Percentiles rank a stretch among this genome's conserved stretches.
Evolutionary conservation across 257 asterid species (phyloP).

Genomic region (Fraxinus pennsylvanica): DNA sequence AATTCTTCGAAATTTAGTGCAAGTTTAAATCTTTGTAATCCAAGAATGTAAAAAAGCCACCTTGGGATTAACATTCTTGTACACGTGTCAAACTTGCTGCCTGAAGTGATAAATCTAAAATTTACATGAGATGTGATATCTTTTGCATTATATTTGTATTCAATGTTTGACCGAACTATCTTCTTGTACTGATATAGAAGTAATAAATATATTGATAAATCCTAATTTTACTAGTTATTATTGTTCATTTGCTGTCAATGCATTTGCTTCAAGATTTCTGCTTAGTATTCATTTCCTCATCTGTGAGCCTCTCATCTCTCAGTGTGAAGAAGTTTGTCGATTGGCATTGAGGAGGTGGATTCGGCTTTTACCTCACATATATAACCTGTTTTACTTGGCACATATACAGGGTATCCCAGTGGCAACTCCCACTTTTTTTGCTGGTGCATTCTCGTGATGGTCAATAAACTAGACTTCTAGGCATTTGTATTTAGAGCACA

Average conservation of each 20-base stretch:
- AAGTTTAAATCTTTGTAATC: too few relatives aligned
- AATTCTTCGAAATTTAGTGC: too few relatives aligned
- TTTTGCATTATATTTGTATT: too few relatives aligned
- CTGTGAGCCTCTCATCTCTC: conserved; percentile 1
- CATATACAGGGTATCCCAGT: conserved; percentile 84
- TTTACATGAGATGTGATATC: too few relatives aligned
- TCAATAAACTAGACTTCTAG: background rate
- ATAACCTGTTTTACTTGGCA: conserved; percentile 82
- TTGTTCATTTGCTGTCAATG: background rate
- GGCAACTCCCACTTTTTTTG: conserved; percentile 74
- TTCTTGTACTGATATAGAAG: too few relatives aligned
- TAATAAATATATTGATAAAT: too few relatives aligned
- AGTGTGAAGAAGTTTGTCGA: conserved; percentile 98
- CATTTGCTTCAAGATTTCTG: background rate
- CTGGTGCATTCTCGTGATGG: conserved; percentile 48
- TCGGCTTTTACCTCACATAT: conserved; percentile 85
- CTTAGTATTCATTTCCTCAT: background rate
- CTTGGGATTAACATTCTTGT: too few relatives aligned
- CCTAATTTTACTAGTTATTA: too few relatives aligned
- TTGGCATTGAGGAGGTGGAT: conserved; percentile 80
- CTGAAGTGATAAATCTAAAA: too few relatives aligned
- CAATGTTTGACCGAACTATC: too few relatives aligned
- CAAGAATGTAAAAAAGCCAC: too few relatives aligned
- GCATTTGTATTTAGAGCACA: conserved; percentile 11
- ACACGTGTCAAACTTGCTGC: too few relatives aligned